phyloP scores from a whole-genome alignment of 176 grass and related monocot species.

The Melocanna baccifera region DNA sequence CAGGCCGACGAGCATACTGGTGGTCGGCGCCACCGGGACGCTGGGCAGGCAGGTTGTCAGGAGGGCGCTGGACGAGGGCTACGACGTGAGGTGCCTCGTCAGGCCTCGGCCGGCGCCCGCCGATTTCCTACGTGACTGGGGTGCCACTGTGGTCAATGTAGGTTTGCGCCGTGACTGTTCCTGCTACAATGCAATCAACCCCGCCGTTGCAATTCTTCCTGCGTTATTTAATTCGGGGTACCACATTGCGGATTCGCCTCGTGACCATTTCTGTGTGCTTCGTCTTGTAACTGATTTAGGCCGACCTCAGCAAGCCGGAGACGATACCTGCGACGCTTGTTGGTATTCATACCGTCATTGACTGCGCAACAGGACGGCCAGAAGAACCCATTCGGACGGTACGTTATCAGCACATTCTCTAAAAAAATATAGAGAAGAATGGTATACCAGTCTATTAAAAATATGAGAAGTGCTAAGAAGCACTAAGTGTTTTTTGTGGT shows the following conservation, averaged over 20 bases:
- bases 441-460: constrained; percentile 36
- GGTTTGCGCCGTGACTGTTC: neutral
- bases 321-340: constrained; percentile 93
- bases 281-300: constrained; percentile 48
- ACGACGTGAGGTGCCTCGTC: constrained; percentile 95
- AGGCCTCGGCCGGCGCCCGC: constrained; percentile 88
- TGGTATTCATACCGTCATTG: constrained; percentile 85
- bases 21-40: constrained; percentile 91
- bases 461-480: too few species aligned
- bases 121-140: constrained; percentile 96
- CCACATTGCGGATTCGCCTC: neutral
- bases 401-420: neutral
- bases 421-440: constrained; percentile 23
- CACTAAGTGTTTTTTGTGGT: too few species aligned
- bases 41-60: constrained; percentile 85
- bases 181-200: neutral
- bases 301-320: constrained; percentile 88
- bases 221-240: neutral
- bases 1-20: constrained; percentile 79
- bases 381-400: constrained; percentile 68
- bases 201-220: neutral
- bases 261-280: constrained; percentile 4
- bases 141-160: constrained; percentile 93
- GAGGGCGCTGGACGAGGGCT: constrained; percentile 91
- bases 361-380: constrained; percentile 89